These are phyloP conservation scores for Chlamydomonas sphaeroides DNA, from an alignment of 139 green algal genomes.

Conservation along the genomic window DNA sequence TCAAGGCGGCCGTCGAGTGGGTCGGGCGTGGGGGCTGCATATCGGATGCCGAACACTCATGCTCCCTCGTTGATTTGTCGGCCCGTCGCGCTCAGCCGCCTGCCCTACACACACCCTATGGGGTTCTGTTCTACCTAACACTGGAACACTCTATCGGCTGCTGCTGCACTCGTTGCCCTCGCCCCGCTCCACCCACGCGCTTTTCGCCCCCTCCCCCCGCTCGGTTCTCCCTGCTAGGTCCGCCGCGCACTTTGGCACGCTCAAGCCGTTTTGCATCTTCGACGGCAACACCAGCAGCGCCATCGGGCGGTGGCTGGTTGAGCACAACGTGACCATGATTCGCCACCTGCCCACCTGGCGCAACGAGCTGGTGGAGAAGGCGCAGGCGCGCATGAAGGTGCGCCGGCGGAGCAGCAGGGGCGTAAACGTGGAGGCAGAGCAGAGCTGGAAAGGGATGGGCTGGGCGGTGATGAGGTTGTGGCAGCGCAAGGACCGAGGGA, in stretches of 20 bases:
- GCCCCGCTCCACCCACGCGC: no score
- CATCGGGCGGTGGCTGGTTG: constrained; percentile 26
- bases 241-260: not conserved
- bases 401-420: not conserved
- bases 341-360: constrained; percentile 31
- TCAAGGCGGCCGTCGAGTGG: constrained; percentile 49
- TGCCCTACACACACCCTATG: no score
- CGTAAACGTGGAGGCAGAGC: not conserved
- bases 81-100: no score
- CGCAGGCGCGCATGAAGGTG: not conserved
- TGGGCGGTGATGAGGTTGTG: not conserved
- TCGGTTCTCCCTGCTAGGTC: not conserved
- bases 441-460: no score
- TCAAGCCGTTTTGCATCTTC: constrained; percentile 56
- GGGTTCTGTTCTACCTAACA: no score
- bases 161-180: no score
- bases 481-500: not conserved
- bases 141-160: no score
- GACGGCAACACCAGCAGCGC: constrained; percentile 29
- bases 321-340: constrained; percentile 27
- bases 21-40: not conserved
- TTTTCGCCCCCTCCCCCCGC: no score
- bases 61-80: no score
- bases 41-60: no score
- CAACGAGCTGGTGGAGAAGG: constrained; percentile 13